Base-by-base conservation (phyloP, 2,329 filamentous ascomycete species). In the Teratosphaeria zuluensis region DNA sequence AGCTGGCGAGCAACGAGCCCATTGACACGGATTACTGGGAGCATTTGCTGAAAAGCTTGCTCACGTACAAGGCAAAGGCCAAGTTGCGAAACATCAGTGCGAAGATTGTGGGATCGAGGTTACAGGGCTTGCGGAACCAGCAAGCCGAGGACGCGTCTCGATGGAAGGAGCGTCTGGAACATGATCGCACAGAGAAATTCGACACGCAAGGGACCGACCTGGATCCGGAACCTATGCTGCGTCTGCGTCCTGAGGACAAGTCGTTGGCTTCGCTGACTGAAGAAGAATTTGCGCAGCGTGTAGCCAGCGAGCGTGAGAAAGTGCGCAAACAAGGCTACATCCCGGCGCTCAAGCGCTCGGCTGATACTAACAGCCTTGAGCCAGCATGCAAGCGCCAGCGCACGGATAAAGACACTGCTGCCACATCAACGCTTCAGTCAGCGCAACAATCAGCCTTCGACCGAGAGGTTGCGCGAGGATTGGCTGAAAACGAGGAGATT, bases 21-120 rank as follows among this genome's bases (percentile, higher is more conserved):
- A 92, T 99, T 64, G 94, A 99, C 73, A 90, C 89, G 2, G 94
- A 99, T 74, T 99, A 97, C 73, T 99, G 94, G 94, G 90, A 95
- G 70, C 90, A 96, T 70, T 79, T 99, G 16, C 79, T 99, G 61
- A 86, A 86, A 64, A 95, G 87, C 70, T 77, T 99, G 62, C 80
- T 88, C 6, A 85, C 96, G 1, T 96, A 90, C 85, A 97, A 97
- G 76, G 90, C 94, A 35, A 91, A 89, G 72, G 90, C 91, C 1
- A 90, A 87, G 72, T 76, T 99, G 56, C 85, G 85, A 64, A 86
- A 84, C 62, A 85, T 96, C 16, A 92, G 87, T 64, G 84, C 89
- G 64, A 84, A 84, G 12, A 88, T 96, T 62, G 81, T 88, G 62
- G 83, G 84, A 58, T 86, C 83, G 65, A 84, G 89, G 33, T 77